Base-by-base conservation (phyloP, 768 basidiomycete genomes). In the Auricularia auricula-judae region DNA sequence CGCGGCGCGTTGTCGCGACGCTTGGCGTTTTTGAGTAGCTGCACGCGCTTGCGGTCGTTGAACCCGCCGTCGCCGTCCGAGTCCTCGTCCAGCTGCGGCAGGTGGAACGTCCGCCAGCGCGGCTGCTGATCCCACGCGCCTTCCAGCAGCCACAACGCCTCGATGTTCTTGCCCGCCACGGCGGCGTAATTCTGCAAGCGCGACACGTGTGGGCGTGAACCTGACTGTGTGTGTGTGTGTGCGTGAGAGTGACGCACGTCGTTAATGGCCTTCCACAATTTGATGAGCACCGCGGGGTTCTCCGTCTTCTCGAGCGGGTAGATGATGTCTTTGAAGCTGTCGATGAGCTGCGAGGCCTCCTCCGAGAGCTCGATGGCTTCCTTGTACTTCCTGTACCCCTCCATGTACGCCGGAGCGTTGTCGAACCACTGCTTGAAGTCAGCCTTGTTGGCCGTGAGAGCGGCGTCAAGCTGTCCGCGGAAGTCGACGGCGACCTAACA, bases 311-410 rank as follows among this genome's bases (percentile, higher is more conserved):
- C 79, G 47, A 91, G 70, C 3, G 89, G 89, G 67, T 73, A 80
- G 39, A 88, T 78, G 21, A 81, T 69, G 66, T 84, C 80, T 69
- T 86, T 81, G 71, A 81, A 86, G 66, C 74, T 82, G 18, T 76
- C 74, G 58, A 77, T 79, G 61, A 75, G 72, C 58, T 79, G 75
- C 1, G 85, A 81, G 16, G 87, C 89, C 66, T 79, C 74, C 62
- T 77, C 76, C 0, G 90, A 91, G 65, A 77, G 77, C 60, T 83
- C 71, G 68, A 88, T 85, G 3, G 89, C 88, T 66, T 89, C 85
- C 1, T 83, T 71, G 88, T 89, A 93, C 61, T 70, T 69, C 64
- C 86, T 81, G 66, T 84, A 88, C 47, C 79, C 80, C 62, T 83
- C 81, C 3, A 87, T 84, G 78, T 84, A 84, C 58, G 78, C 71